Base-by-base conservation (phyloP, 1,139 yeast genomes). In the Suhomyces yuchorum region DNA sequence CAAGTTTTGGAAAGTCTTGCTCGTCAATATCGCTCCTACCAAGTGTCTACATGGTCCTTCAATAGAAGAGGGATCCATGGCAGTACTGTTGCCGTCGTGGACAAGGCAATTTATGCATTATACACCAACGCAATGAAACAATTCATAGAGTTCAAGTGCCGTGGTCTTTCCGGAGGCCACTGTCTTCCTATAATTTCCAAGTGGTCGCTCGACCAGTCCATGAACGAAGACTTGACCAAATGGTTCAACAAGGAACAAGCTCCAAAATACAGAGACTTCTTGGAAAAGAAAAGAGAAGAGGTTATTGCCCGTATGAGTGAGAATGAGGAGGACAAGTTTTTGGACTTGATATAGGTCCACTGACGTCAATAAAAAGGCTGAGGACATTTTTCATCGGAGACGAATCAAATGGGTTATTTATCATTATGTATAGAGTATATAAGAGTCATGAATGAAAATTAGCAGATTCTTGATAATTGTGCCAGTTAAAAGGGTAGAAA, bases 141-240 rank as follows among this genome's bases (percentile, higher is more conserved):
- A 5, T 56, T 72, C 32, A 58, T 74, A 11, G 62, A 66, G 18
- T 46, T 54, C 37, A 71, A 70, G 51, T 68, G 76, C 52, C 54
- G 60, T 22, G 47, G 59, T 5, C 62, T 65, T 8, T 53, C 51
- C 32, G 60, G 65, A 30, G 71, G 71, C 2, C 76, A 70, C 50
- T 62, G 71, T 33, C 53, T 53, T 2, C 70, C 69, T 8, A 57
- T 74, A 36, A 66, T 73, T 19, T 56, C 62, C 8, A 67, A 72
- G 58, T 75, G 79, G 79, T 54, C 70, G n/a, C 52, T 75, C 18
- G 67, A 70, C 50, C 52, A 55, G 2, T 42, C 43, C 14, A 74
- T 74, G 78, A 53, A 50, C 14, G 42, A 48, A 11, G 49, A 54
- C 12, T 54, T 71, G 38, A 49, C 46, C 11, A 37, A 36, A 6